These are phyloP conservation scores for Quercus ilex DNA, from an alignment of 306 rosid species.

Conservation along the genomic window DNA sequence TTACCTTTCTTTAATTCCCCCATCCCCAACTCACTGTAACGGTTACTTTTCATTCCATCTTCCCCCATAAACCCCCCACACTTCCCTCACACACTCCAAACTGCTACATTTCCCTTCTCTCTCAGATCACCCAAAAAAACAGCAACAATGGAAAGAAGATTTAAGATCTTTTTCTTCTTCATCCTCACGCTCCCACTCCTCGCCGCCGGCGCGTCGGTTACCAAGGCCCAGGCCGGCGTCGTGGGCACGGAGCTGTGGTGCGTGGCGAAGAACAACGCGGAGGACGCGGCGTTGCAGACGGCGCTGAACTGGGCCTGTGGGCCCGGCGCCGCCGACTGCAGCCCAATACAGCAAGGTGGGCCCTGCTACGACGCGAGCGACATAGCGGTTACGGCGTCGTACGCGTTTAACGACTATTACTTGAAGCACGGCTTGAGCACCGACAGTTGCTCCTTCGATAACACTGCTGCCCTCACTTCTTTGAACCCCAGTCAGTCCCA, in stretches of 20 bases:
- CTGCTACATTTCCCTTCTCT: slow-evolving; percentile 8
- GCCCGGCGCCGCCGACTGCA: slow-evolving; percentile 71
- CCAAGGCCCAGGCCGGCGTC: slow-evolving; percentile 26
- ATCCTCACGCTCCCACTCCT: slow-evolving; percentile 16
- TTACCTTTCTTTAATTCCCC: neutral
- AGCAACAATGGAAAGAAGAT: slow-evolving; percentile 30
- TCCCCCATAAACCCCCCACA: neutral
- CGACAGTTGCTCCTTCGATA: slow-evolving; percentile 67
- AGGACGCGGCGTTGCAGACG: slow-evolving; percentile 60
- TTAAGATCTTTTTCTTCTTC: neutral
- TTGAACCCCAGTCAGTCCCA: slow-evolving; percentile 68
- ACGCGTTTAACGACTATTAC: slow-evolving; percentile 76
- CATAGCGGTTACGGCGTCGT: slow-evolving; percentile 68
- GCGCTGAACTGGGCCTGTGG: slow-evolving; percentile 95
- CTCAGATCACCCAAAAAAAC: too few relatives aligned
- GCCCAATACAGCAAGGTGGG: slow-evolving; percentile 76
- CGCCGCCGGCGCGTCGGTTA: slow-evolving; percentile 19
- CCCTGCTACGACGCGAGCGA: slow-evolving; percentile 65
- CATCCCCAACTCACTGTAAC: slow-evolving; percentile 28
- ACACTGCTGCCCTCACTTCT: slow-evolving; percentile 72
- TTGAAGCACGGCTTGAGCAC: slow-evolving; percentile 66
- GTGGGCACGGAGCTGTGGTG: slow-evolving; percentile 75
- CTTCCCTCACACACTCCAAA: neutral
- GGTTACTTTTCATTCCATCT: slow-evolving; percentile 36
- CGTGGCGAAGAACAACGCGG: slow-evolving; percentile 94